Evolutionary conservation across 148 eudicot species (phyloP).

Genomic region (Beta vulgaris): DNA sequence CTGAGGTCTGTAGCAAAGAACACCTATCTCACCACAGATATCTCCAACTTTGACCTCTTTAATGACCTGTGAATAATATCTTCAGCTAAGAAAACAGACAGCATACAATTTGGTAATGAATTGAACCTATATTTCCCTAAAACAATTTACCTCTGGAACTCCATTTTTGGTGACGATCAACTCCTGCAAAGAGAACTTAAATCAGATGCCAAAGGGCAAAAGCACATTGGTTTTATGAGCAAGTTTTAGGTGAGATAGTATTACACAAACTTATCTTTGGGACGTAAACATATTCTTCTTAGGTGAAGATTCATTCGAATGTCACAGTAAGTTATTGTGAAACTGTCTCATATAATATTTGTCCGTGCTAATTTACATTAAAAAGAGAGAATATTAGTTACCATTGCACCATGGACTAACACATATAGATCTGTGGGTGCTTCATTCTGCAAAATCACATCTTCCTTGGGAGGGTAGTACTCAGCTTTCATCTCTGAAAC

Average conservation of each 20-base stretch:
- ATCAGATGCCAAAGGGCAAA: constrained; percentile 15
- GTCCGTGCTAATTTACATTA: too few relatives aligned
- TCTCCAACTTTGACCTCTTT: constrained; percentile 51
- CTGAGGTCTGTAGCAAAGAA: constrained; percentile 81
- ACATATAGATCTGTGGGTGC: constrained; percentile 83
- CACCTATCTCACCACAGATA: constrained; percentile 76
- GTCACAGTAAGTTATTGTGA: too few relatives aligned
- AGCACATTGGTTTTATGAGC: too few relatives aligned
- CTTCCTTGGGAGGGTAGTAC: constrained; percentile 88
- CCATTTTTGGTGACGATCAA: constrained; percentile 50
- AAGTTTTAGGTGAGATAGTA: too few relatives aligned
- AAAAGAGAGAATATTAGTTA: too few relatives aligned
- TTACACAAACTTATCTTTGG: too few relatives aligned
- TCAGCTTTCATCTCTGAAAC: constrained; percentile 94
- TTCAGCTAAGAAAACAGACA: not conserved
- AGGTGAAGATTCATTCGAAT: too few relatives aligned
- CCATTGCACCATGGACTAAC: constrained; percentile 66
- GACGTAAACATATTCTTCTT: too few relatives aligned
- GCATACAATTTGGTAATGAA: too few relatives aligned
- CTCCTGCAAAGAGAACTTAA: constrained; percentile 46
- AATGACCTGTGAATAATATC: constrained; percentile 39
- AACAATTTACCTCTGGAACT: constrained; percentile 45
- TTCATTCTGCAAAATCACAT: constrained; percentile 82
- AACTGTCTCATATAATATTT: too few relatives aligned
- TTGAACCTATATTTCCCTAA: too few relatives aligned